Conservation (phyloP, 108 stramenopile species). For the Licmophora abbreviata region DNA sequence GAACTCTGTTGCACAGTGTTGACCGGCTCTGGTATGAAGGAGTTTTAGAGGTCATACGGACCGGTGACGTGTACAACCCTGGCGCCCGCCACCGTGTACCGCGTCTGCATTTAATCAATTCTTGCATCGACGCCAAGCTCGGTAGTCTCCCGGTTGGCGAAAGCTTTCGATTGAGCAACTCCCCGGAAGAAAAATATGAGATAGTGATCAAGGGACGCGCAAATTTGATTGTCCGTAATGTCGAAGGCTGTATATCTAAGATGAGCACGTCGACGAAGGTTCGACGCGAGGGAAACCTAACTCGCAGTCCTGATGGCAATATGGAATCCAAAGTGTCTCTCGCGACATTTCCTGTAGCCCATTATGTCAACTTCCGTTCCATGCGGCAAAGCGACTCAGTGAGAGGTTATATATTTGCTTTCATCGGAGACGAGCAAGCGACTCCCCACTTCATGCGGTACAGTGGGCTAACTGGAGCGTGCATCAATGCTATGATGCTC, state of each 20-base stretch:
- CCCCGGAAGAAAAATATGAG: constrained; percentile 16
- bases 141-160: constrained; percentile 16
- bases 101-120: constrained; percentile 17
- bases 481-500: constrained; percentile 27
- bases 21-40: constrained; percentile 32
- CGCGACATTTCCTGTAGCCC: constrained; percentile 25
- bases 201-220: constrained; percentile 12
- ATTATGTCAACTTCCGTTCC: constrained; percentile 25
- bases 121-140: constrained; percentile 8
- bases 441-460: constrained; percentile 36
- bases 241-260: constrained; percentile 17
- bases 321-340: constrained; percentile 22
- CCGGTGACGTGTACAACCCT: constrained; percentile 24
- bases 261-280: constrained; percentile 9
- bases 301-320: constrained; percentile 18
- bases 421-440: constrained; percentile 25
- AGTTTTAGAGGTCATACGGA: constrained; percentile 18
- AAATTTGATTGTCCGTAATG: constrained; percentile 16
- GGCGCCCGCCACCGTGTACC: constrained; percentile 16
- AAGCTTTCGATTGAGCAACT: constrained; percentile 14
- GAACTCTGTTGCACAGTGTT: constrained; percentile 16
- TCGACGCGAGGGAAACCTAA: constrained; percentile 20
- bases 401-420: constrained; percentile 23
- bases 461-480: constrained; percentile 20
- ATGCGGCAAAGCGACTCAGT: constrained; percentile 14